Evolutionary conservation across 192 early-diverging fungal species (phyloP).

Genomic region (Podila clonocystis): DNA sequence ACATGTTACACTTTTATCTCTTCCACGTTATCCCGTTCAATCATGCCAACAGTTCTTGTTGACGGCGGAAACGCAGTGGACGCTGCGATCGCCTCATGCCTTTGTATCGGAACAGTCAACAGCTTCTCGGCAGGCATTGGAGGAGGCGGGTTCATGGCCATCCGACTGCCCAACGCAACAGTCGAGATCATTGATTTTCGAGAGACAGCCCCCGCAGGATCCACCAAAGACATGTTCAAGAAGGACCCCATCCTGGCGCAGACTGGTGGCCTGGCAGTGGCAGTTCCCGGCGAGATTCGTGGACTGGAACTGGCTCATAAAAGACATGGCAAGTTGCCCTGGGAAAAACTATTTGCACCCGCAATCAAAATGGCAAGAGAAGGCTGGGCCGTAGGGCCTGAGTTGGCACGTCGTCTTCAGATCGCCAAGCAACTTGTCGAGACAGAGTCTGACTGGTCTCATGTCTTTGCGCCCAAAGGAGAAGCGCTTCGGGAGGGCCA

Average conservation of each 20-base stretch:
- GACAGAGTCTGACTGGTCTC: constrained; percentile 51
- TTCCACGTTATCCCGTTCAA: too few relatives aligned
- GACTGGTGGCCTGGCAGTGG: constrained; percentile 77
- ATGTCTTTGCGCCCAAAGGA: constrained; percentile 79
- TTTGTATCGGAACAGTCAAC: constrained; percentile 92
- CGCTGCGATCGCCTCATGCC: constrained; percentile 83
- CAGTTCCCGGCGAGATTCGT: constrained; percentile 89
- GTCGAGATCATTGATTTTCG: constrained; percentile 87
- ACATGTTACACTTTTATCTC: too few relatives aligned
- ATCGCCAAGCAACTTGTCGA: constrained; percentile 20
- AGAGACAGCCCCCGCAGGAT: constrained; percentile 82
- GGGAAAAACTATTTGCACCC: constrained; percentile 82
- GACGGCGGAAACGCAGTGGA: constrained; percentile 92
- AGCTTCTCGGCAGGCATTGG: constrained; percentile 92
- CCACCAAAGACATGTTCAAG: constrained; percentile 83
- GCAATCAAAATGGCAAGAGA: constrained; percentile 79
- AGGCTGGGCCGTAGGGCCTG: constrained; percentile 72
- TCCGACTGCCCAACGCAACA: constrained; percentile 68
- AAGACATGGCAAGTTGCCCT: constrained; percentile 83
- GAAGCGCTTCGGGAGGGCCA: constrained; percentile 74
- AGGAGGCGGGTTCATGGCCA: constrained; percentile 94
- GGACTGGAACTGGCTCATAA: constrained; percentile 86
- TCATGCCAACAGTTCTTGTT: constrained; percentile 64
- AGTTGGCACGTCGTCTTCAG: constrained; percentile 51
- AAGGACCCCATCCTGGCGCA: constrained; percentile 74